Conservation (phyloP, 768 basidiomycete species). For the Boletus speciosus region DNA sequence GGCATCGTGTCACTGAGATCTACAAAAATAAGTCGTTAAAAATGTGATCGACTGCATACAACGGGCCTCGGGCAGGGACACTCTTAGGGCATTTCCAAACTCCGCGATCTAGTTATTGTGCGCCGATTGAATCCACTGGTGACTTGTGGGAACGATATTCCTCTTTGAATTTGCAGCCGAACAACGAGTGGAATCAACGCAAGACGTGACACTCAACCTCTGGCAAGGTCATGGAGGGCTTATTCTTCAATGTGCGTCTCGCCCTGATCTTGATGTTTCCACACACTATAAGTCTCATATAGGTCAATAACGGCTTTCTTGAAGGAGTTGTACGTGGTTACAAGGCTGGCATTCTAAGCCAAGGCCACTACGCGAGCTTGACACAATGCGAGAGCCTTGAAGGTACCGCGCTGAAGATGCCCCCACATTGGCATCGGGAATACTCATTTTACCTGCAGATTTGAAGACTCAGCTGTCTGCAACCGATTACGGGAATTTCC, state of each 20-base stretch:
- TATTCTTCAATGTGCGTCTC: conserved; percentile 78
- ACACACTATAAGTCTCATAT: conserved; percentile 19
- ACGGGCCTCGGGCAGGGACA: too few relatives aligned
- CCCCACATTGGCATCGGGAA: neutral
- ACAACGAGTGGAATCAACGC: neutral
- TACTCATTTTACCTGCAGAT: conserved; percentile 49
- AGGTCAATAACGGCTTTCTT: conserved; percentile 74
- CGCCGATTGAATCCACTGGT: neutral
- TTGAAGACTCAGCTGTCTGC: conserved; percentile 92
- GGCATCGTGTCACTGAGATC: neutral
- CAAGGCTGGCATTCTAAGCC: conserved; percentile 87
- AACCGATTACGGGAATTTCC: conserved; percentile 98
- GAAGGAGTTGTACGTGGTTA: conserved; percentile 88
- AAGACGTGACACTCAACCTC: conserved; percentile 3
- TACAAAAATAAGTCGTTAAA: neutral
- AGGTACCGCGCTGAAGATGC: conserved; percentile 46
- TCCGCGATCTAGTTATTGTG: neutral
- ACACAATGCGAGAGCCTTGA: conserved; percentile 97
- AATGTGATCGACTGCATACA: neutral
- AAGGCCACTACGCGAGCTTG: conserved; percentile 87
- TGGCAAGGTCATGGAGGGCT: conserved; percentile 64
- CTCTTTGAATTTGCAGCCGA: conserved; percentile 2
- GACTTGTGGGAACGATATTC: conserved; percentile 20
- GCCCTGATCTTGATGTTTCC: neutral
- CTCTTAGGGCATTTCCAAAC: neutral